A percentile compares a stretch with the other conserved stretches of the same genome.
phyloP scores from a whole-genome alignment of 164 flowering plant genomes.

The grape (Vitis vinifera) region ASM3070453v1 NC_081817.1:29537001-29537500 shows the following conservation, averaged over 20 bases:
- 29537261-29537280: not conserved
- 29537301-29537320: constrained; percentile 72
- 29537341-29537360: constrained; percentile 66
- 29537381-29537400: not conserved
- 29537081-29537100: not conserved
- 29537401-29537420: not conserved
- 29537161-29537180: no score
- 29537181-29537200: no score
- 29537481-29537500: constrained; percentile 1
- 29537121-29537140: not conserved
- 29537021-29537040: constrained; percentile 80
- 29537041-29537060: constrained; percentile 47
- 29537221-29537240: no score
- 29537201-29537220: no score
- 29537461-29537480: no score
- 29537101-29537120: not conserved
- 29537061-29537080: constrained; percentile 44
- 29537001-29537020: constrained; percentile 65
- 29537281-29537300: not conserved
- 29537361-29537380: constrained; percentile 13
- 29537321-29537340: constrained; percentile 69
- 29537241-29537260: no score
- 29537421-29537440: not conserved
- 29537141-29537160: not conserved
- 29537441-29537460: no score